Evolutionary conservation across 768 basidiomycete species (phyloP), one percentile per base, ranked within the genome.

Genomic region (Cyclocybe cylindracea): DNA sequence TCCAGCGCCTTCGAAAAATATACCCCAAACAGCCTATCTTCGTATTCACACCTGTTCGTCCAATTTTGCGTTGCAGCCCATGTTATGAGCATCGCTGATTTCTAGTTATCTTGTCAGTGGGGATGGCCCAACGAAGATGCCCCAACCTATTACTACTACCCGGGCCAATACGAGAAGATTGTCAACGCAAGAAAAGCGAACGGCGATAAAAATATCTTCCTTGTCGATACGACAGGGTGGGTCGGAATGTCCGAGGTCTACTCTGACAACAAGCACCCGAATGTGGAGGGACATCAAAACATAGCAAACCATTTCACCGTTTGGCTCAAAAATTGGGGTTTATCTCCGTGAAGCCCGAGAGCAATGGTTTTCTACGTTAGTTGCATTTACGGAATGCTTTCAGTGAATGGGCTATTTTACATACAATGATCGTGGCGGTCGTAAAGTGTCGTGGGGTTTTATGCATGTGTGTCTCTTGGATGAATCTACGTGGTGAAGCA

Each of bases 141-240:
- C 3, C 66, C 64, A 4, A 61, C 75, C 39, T 60, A 62, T 29
- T 70, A 77, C 39, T 83, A 82, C 60, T 82, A 77, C 56, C 62
- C 66, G 24, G 79, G 79, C 2, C 64, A 67, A 37, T 81, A 82
- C 56, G 59, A 78, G 53, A 64, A 68, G 5, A 75, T 83, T 41
- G 78, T 82, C 7, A 56, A 72, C n/a, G 46, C 59, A 9, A 61
- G 77, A 44, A 69, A 70, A 46, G 67, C 66, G 3, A 24, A 62
- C 1, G 80, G 79, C 10, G 81, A 83, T 61, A 61, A 68, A 48
- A 70, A 77, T 53, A 69, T 79, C 14, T 80, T 76, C 64, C 65
- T 83, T 0, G 80, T 84, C 18, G 71, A 84, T 56, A 79, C 82
- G 7, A 81, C 78, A 0, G 80, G 80, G 4, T 85, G 81, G 80